Conservation (phyloP, 495 filamentous ascomycete genomes). For the Trichoderma gamsii region DNA sequence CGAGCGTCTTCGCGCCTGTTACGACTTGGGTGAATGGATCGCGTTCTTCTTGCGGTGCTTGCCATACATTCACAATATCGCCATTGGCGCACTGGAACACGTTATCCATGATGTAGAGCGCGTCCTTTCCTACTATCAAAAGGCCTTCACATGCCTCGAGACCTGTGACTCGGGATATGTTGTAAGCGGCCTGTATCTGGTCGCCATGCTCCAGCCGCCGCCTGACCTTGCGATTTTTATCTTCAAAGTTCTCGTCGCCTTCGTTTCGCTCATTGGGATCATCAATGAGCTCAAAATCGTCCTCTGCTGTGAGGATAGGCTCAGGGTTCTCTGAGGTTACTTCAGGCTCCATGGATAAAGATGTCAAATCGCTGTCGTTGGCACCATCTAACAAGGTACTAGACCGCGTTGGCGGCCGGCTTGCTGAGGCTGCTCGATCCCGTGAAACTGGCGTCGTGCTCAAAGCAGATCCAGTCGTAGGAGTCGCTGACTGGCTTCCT, state of each 20-base stretch:
- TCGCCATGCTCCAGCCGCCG: constrained; percentile 86
- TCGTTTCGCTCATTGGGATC: constrained; percentile 69
- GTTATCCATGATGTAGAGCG: constrained; percentile 88
- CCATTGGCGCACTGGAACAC: constrained; percentile 92
- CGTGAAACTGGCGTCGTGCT: background rate
- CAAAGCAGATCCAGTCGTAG: background rate
- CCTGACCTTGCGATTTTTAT: constrained; percentile 97
- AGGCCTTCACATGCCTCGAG: constrained; percentile 89
- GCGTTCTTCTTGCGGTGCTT: constrained; percentile 85
- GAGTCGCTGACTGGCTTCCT: constrained; percentile 3
- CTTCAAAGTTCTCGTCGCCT: constrained; percentile 81
- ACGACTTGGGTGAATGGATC: constrained; percentile 95
- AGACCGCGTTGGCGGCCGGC: background rate
- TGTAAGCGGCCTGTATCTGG: constrained; percentile 88
- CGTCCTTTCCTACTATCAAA: constrained; percentile 85
- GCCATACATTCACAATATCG: constrained; percentile 92
- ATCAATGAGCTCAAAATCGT: constrained; percentile 92
- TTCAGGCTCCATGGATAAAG: constrained; percentile 28
- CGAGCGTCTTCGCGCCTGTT: constrained; percentile 63
- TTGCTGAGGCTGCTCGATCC: background rate
- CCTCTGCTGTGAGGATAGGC: constrained; percentile 44
- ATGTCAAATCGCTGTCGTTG: constrained; percentile 21
- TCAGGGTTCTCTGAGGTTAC: background rate
- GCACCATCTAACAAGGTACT: background rate
- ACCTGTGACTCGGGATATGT: constrained; percentile 88